Evolutionary conservation across 257 asterid genomes (phyloP), one percentile per base, ranked within the genome.

Genomic region (Rauvolfia tetraphylla): DNA sequence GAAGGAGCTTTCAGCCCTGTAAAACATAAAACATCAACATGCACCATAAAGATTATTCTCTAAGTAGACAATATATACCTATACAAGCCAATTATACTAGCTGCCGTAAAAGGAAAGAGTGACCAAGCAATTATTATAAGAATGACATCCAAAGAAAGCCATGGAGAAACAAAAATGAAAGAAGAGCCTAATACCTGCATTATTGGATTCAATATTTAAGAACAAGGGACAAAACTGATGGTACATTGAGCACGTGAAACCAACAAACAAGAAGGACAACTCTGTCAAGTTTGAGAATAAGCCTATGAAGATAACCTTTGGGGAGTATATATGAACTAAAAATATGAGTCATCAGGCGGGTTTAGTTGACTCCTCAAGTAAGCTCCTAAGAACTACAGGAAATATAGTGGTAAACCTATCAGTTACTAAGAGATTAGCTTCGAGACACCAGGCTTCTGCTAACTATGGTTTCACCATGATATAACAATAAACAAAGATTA

Each of bases 1-100:
- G 89, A 67, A 57, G 87, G 84, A 79, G 86, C 79, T 72, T 81
- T 72, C 36, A 83, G 72, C 69, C 89, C 89, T 86, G 79, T 46
- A 51, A 33, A 66, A 76, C 33, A 74, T 7, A 49, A 12, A 42
- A 67, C 20, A 8, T 8, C 68, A 17, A 5, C 12, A n/a, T 12
- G 33, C n/a, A 12, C 20, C 7, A 49, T 20, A 33, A 68, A 11
- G 39, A 57, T 51, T 1, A 14, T 51, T 51, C 22, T 17, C 57
- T 51, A 23, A 15, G 3, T 51, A 51, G 57, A 14, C 23, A 18
- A 51, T 51, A 51, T 51, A 51, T 51, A 51, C 23, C 23, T 18
- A 51, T 51, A 51, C 57, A 51, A 51, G 23, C 3, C 23, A 18
- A 51, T 51, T 17, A 14, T 51, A 51, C 23, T 14, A 51, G 23